Conservation (phyloP, 2,329 filamentous ascomycete species). For the Epichloe uncinata region DNA sequence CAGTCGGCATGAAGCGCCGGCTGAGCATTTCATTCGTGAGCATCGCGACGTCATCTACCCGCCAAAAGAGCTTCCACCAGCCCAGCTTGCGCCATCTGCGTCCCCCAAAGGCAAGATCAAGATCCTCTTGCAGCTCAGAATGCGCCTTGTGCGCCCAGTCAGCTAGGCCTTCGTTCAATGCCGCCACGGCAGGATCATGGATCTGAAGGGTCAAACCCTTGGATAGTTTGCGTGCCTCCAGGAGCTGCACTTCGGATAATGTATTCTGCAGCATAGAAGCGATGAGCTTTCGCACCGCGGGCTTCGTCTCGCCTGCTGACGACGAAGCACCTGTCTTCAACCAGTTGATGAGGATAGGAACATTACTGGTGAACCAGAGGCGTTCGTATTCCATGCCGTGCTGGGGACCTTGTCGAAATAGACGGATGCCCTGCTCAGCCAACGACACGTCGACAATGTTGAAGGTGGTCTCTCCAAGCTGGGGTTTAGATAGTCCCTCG, state of each 20-base stretch:
- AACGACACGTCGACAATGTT: conserved; percentile 48
- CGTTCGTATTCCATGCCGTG: conserved; percentile 62
- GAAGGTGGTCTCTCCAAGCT: conserved; percentile 27
- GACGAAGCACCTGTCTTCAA: conserved; percentile 36
- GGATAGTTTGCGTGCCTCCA: conserved; percentile 28
- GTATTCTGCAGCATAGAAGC: conserved; percentile 49
- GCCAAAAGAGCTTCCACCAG: conserved; percentile 96
- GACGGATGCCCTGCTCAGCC: conserved; percentile 48
- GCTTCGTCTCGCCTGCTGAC: conserved; percentile 40
- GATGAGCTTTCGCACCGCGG: conserved; percentile 53
- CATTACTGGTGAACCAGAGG: conserved; percentile 59
- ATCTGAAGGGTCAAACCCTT: conserved; percentile 17
- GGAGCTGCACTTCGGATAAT: conserved; percentile 33
- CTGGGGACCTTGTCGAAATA: conserved; percentile 54
- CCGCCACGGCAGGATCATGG: conserved; percentile 17
- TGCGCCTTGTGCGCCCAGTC: conserved; percentile 72
- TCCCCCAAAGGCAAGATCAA: conserved; percentile 70
- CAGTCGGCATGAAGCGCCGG: conserved; percentile 60
- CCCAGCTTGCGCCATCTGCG: conserved; percentile 64
- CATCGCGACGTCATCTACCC: conserved; percentile 81
- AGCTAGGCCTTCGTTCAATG: conserved; percentile 47
- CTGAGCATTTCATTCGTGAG: conserved; percentile 67
- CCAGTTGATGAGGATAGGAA: conserved; percentile 55
- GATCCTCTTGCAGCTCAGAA: conserved; percentile 65
- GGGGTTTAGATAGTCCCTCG: conserved; percentile 26